Percentiles rank a stretch among this genome's conserved stretches.
Conservation (phyloP, 495 filamentous ascomycete genomes). For the Neurospora pannonica region DNA sequence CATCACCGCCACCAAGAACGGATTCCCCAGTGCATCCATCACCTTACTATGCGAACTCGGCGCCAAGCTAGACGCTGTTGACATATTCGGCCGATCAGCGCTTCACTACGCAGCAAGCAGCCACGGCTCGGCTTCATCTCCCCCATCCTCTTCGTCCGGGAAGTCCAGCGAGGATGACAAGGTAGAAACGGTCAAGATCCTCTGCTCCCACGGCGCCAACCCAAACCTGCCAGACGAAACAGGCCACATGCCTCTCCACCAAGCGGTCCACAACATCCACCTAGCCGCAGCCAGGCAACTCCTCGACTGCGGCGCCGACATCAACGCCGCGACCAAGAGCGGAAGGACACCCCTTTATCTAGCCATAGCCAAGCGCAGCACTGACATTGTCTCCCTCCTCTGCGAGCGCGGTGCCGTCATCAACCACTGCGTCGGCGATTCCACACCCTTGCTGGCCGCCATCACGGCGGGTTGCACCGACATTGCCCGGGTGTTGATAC, state of each 20-base stretch:
- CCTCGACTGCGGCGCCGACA: conserved; percentile 19
- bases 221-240: conserved; percentile 11
- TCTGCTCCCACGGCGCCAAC: conserved; percentile 18
- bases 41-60: conserved; percentile 20
- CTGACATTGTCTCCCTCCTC: conserved; percentile 12
- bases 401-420: conserved; percentile 18
- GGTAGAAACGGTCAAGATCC: conserved; percentile 15
- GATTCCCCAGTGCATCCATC: conserved; percentile 15
- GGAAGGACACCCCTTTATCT: conserved; percentile 14
- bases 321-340: conserved; percentile 10
- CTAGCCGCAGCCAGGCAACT: conserved; percentile 11
- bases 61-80: conserved; percentile 11
- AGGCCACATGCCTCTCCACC: conserved; percentile 16
- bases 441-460: conserved; percentile 17
- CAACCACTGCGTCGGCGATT: conserved; percentile 12
- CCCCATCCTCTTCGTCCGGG: background rate
- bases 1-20: conserved; percentile 15
- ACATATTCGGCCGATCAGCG: conserved; percentile 16
- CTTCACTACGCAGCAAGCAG: conserved; percentile 18
- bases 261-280: conserved; percentile 13
- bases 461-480: conserved; percentile 16
- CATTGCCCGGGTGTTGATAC: conserved; percentile 13
- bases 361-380: conserved; percentile 16
- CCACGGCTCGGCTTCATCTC: background rate
- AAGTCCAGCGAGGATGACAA: conserved; percentile 7